These are phyloP conservation scores for Candida sphagnicola DNA, from an alignment of 805 yeast species.

Conservation along the genomic window DNA sequence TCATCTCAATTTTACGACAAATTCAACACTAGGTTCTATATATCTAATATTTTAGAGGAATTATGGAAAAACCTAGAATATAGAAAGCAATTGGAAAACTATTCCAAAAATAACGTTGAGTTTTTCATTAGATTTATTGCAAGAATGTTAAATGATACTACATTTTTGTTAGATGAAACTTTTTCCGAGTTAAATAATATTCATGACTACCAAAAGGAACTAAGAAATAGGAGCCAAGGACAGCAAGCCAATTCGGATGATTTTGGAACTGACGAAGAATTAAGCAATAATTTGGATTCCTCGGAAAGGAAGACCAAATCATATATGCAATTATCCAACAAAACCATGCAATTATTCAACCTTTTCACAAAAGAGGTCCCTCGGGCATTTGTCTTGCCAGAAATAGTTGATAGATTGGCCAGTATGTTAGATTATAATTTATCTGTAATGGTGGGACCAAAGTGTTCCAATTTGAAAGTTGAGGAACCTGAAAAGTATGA, in stretches of 20 bases:
- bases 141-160: constrained; percentile 89
- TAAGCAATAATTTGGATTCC: constrained; percentile 48
- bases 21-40: constrained; percentile 84
- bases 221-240: constrained; percentile 43
- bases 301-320: constrained; percentile 79
- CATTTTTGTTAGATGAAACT: constrained; percentile 88
- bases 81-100: constrained; percentile 62
- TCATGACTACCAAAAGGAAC: constrained; percentile 68
- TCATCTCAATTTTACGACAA: constrained; percentile 94
- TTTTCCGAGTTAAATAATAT: constrained; percentile 73
- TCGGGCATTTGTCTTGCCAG: constrained; percentile 77
- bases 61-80: constrained; percentile 75
- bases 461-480: constrained; percentile 84
- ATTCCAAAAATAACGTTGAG: constrained; percentile 65
- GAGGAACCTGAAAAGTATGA: constrained; percentile 75
- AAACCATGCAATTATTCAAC: constrained; percentile 74
- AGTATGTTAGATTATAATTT: constrained; percentile 94
- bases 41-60: constrained; percentile 76
- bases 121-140: constrained; percentile 93
- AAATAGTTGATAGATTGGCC: constrained; percentile 89
- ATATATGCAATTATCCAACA: constrained; percentile 76
- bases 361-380: constrained; percentile 86
- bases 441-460: constrained; percentile 92
- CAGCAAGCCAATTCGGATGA: constrained; percentile 29
- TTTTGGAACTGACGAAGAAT: constrained; percentile 58